phyloP scores from a whole-genome alignment of 1,284 basidiomycete species.

The Golubevia sp. region DNA sequence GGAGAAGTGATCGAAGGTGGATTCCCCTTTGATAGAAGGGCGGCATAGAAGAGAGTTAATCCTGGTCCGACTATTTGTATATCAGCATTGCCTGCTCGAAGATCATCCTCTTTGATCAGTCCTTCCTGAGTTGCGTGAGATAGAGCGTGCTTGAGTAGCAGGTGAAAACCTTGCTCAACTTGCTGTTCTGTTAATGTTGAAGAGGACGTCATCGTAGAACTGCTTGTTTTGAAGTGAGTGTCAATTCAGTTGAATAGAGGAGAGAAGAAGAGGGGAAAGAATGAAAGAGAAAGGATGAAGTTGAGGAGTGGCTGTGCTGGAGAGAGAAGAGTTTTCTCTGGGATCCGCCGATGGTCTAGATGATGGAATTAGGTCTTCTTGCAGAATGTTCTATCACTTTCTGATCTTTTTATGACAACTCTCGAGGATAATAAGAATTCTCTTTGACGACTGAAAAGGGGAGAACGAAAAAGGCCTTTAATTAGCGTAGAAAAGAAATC shows the following conservation, averaged over 20 bases:
- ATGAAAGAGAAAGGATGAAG: too few species aligned
- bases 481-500: too few species aligned
- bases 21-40: constrained; percentile 69
- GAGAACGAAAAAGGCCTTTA: too few species aligned
- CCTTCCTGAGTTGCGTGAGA: constrained; percentile 75
- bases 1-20: constrained; percentile 71
- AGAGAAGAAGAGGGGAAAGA: not conserved
- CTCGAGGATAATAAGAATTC: too few species aligned
- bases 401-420: too few species aligned
- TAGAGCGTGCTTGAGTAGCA: constrained; percentile 75
- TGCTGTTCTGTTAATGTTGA: constrained; percentile 71
- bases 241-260: not conserved
- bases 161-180: constrained; percentile 76
- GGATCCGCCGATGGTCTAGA: too few species aligned
- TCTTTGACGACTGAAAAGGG: too few species aligned
- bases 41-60: constrained; percentile 73
- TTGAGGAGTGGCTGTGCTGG: too few species aligned
- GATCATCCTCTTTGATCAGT: constrained; percentile 72
- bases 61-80: constrained; percentile 66
- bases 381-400: too few species aligned
- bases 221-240: not conserved
- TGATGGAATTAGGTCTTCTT: too few species aligned
- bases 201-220: too few species aligned
- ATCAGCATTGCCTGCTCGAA: constrained; percentile 76
- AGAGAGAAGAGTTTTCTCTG: too few species aligned